phyloP scores from a whole-genome alignment of 352 stramenopile species.

The Globisporangium emineosum region DNA sequence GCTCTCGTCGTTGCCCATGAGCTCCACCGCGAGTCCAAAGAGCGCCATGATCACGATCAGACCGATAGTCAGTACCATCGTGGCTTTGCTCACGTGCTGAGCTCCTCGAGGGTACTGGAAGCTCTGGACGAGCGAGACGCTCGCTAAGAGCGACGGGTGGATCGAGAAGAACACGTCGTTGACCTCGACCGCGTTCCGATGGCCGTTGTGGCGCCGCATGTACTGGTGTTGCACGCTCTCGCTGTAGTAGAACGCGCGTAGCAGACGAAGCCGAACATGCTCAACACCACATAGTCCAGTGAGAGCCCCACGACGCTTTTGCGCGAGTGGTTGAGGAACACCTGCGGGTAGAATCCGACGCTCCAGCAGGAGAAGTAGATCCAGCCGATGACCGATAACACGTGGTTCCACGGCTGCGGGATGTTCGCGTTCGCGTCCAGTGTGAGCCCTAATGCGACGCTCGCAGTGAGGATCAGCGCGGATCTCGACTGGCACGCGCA shows the following conservation, averaged over 20 bases:
- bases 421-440: constrained; percentile 48
- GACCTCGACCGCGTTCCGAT: constrained; percentile 85
- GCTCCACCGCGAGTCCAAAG: constrained; percentile 45
- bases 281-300: constrained; percentile 92
- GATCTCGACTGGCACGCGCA: neutral
- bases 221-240: constrained; percentile 87
- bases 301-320: constrained; percentile 89
- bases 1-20: constrained; percentile 47
- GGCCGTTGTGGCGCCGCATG: constrained; percentile 65
- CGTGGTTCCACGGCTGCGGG: constrained; percentile 75
- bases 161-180: too few species aligned
- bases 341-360: constrained; percentile 44
- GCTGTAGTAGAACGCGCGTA: constrained; percentile 93
- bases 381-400: constrained; percentile 88
- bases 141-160: constrained; percentile 88
- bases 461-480: neutral
- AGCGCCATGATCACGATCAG: constrained; percentile 46
- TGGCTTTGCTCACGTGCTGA: constrained; percentile 61
- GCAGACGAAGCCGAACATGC: constrained; percentile 93
- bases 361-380: constrained; percentile 30
- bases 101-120: constrained; percentile 78
- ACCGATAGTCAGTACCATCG: constrained; percentile 51
- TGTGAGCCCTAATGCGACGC: neutral
- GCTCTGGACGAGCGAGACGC: constrained; percentile 90
- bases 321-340: constrained; percentile 91